Evolutionary conservation across 2,329 filamentous ascomycete genomes (phyloP), one percentile per base, ranked within the genome.

Genomic region (Talaromyces sp.): DNA sequence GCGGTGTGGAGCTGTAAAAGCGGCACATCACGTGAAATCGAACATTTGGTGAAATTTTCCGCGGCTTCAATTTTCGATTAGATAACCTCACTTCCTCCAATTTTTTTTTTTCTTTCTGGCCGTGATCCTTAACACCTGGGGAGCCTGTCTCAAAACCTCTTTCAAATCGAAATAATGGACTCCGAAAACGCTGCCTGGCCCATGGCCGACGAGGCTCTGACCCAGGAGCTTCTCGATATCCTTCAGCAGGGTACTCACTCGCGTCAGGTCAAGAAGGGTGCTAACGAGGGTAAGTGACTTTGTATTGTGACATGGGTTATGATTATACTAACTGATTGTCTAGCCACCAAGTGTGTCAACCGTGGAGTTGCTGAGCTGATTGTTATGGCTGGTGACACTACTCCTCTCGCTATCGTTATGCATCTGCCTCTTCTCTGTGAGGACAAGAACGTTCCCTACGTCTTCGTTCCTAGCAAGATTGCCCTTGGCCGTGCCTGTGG

Each of bases 381-480:
- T 69, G 84, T 97, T 65, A 85, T 97, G 49, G 91, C 91, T 43
- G 91, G 90, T 60, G 93, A 97, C 73, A 94, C 91, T 65, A 83
- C 85, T 53, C 92, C 91, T 39, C 82, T 97, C 46, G 89, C 90
- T 48, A 97, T 97, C 62, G 82, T 96, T 6, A 35, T 96, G 55
- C 91, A 96, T 77, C 81, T 97, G 37, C 93, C 93, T 24, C 86
- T 97, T 22, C 85, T 97, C 47, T 87, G 87, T 73, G 92, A 97
- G 76, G 78, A 82, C 68, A 86, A 87, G 80, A 87, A 87, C 74
- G 82, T 85, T n/a, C 80, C 84, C 19, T 86, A 90, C 76, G 82
- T 91, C 67, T 88, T 85, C 69, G 83, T 89, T 39, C 86, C 86
- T 61, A 83, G 82, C 76, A 89, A 95, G 85, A 88, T 91, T 67